phyloP scores from a whole-genome alignment of 2,329 filamentous ascomycete genomes.

The Pestalotiopsis fici region DNA sequence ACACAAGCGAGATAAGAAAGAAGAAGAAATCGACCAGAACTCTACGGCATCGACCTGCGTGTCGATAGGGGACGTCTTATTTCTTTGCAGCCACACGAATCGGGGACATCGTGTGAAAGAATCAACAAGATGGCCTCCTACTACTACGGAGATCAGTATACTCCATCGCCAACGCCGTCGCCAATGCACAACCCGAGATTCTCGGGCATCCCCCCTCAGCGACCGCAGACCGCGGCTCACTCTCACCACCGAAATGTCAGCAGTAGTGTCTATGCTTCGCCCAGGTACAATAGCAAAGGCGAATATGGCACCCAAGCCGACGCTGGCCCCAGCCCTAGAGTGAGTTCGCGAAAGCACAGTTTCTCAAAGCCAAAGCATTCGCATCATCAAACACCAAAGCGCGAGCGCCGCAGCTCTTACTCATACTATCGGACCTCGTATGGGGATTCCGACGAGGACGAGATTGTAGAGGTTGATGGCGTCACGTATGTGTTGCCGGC shows the following conservation, averaged over 20 bases:
- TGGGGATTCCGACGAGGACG: constrained; percentile 68
- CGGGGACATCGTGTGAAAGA: constrained; percentile 33
- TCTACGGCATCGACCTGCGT: constrained; percentile 8
- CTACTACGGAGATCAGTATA: constrained; percentile 49
- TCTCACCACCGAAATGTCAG: constrained; percentile 41
- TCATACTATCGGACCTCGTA: constrained; percentile 61
- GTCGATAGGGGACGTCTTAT: constrained; percentile 12
- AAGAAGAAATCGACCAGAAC: constrained; percentile 15
- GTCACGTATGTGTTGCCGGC: constrained; percentile 54
- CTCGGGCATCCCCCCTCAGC: constrained; percentile 41
- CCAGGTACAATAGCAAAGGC: constrained; percentile 63
- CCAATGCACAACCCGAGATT: constrained; percentile 51
- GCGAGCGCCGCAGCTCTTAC: constrained; percentile 58
- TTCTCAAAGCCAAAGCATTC: constrained; percentile 35
- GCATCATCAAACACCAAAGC: constrained; percentile 44
- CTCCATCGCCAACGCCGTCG: constrained; percentile 58
- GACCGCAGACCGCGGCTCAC: constrained; percentile 56
- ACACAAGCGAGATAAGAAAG: constrained; percentile 18
- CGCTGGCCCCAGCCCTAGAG: constrained; percentile 50
- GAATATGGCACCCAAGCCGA: constrained; percentile 54
- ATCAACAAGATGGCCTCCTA: constrained; percentile 38
- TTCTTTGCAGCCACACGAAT: constrained; percentile 12
- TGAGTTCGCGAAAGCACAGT: constrained; percentile 52
- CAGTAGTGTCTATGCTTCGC: constrained; percentile 46
- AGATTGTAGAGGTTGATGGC: constrained; percentile 56